A percentile compares a stretch with the other conserved stretches of the same genome.
Conservation (phyloP, 2,329 filamentous ascomycete species). For the Pseudofabraea citricarpa region DNA sequence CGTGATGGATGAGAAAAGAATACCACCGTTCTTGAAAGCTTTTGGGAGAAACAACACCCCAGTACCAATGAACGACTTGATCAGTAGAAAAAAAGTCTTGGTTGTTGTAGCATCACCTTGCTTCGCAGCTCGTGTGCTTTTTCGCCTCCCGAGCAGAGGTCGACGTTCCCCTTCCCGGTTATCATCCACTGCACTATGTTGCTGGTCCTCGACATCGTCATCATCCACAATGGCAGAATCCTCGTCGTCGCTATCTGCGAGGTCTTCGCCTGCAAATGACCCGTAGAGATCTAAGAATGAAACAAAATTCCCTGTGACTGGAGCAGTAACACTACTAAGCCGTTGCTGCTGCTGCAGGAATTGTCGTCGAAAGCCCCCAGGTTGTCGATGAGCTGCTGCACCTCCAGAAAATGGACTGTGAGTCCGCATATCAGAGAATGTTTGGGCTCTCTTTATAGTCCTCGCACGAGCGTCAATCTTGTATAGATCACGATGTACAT, state of each 20-base stretch:
- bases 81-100: constrained; percentile 77
- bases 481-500: constrained; percentile 75
- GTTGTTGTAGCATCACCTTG: constrained; percentile 67
- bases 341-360: constrained; percentile 34
- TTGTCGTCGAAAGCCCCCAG: constrained; percentile 50
- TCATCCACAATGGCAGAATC: constrained; percentile 39
- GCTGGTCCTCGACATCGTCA: constrained; percentile 52
- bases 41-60: constrained; percentile 87
- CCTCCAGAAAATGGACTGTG: constrained; percentile 32
- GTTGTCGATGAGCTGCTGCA: constrained; percentile 39
- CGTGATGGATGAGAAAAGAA: constrained; percentile 89
- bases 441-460: constrained; percentile 54
- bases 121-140: constrained; percentile 60
- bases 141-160: constrained; percentile 65
- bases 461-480: constrained; percentile 59
- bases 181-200: constrained; percentile 55
- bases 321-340: constrained; percentile 37
- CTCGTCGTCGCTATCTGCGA: constrained; percentile 62
- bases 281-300: constrained; percentile 92
- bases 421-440: constrained; percentile 53
- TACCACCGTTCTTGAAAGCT: constrained; percentile 89
- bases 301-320: constrained; percentile 86
- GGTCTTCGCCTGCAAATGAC: constrained; percentile 91
- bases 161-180: constrained; percentile 70
- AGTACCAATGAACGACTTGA: constrained; percentile 96